A percentile compares a stretch with the other conserved stretches of the same genome.
phyloP scores from a whole-genome alignment of 139 green algal species.

The Zygnema circumcarinatum region DNA sequence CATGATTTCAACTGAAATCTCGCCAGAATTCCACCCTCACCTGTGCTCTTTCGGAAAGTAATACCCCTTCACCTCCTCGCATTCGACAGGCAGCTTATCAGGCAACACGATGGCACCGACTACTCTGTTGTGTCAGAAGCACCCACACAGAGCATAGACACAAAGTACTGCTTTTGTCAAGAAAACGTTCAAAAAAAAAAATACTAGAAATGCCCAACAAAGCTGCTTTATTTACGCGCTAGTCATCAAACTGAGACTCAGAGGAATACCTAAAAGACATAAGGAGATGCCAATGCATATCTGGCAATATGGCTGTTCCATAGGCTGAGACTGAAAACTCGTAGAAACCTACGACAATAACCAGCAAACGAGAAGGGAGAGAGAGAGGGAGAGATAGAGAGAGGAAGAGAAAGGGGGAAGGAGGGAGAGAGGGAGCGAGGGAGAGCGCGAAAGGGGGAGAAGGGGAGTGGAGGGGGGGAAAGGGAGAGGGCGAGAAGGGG shows the following conservation, averaged over 20 bases:
- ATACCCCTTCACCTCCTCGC: background rate
- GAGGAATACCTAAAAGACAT: too few species aligned
- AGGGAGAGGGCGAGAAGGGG: background rate
- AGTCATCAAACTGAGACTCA: too few species aligned
- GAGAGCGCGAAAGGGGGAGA: constrained; percentile 5
- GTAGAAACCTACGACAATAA: background rate
- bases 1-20: background rate
- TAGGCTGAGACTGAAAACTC: too few species aligned
- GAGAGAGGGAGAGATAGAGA: background rate
- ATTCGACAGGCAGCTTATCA: background rate
- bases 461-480: background rate
- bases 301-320: too few species aligned
- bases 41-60: constrained; percentile 4
- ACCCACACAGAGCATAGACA: background rate
- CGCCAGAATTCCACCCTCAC: background rate
- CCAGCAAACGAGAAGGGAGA: background rate
- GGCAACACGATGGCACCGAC: background rate
- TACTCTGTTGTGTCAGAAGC: background rate
- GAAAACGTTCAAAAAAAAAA: too few species aligned
- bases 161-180: too few species aligned
- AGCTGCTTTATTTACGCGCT: too few species aligned
- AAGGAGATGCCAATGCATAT: too few species aligned
- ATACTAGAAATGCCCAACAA: too few species aligned
- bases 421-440: background rate
- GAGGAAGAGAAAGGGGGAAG: background rate